A percentile compares a stretch with the other conserved stretches of the same genome.
These are phyloP conservation scores for Chlamydomonas sp. DNA, from an alignment of 139 green algal species.

Conservation along the genomic window DNA sequence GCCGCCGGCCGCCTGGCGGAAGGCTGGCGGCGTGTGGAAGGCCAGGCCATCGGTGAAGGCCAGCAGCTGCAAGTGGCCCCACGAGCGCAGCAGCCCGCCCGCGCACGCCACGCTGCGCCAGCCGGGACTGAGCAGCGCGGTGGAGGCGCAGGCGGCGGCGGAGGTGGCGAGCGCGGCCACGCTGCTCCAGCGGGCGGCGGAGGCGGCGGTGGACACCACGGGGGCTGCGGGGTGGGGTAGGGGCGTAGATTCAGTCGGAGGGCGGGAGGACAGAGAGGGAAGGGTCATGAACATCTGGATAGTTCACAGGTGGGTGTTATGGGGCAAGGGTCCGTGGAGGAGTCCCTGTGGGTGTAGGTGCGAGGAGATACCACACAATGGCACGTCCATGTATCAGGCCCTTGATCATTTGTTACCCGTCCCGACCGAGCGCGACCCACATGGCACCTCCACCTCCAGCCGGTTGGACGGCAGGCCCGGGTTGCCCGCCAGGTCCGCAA, in stretches of 20 bases:
- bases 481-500: slow-evolving; percentile 18
- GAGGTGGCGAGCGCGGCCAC: not conserved
- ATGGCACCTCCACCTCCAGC: slow-evolving; percentile 10
- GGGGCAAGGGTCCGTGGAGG: too few species aligned
- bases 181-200: not conserved
- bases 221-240: not conserved
- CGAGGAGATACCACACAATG: too few species aligned
- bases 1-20: not conserved
- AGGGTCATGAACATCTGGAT: too few species aligned
- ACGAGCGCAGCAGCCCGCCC: slow-evolving; percentile 18
- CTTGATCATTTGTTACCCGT: too few species aligned
- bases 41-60: slow-evolving; percentile 1
- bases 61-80: slow-evolving; percentile 28
- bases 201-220: not conserved
- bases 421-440: too few species aligned
- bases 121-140: slow-evolving; percentile 9
- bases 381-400: too few species aligned
- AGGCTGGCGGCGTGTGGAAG: not conserved
- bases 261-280: too few species aligned
- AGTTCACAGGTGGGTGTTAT: too few species aligned
- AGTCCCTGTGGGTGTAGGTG: too few species aligned
- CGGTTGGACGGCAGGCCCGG: slow-evolving; percentile 1
- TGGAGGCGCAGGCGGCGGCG: not conserved
- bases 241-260: too few species aligned
- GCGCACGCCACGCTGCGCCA: slow-evolving; percentile 21